Conservation (phyloP, 352 stramenopile genomes). For the Thalassiosira sp. region DNA sequence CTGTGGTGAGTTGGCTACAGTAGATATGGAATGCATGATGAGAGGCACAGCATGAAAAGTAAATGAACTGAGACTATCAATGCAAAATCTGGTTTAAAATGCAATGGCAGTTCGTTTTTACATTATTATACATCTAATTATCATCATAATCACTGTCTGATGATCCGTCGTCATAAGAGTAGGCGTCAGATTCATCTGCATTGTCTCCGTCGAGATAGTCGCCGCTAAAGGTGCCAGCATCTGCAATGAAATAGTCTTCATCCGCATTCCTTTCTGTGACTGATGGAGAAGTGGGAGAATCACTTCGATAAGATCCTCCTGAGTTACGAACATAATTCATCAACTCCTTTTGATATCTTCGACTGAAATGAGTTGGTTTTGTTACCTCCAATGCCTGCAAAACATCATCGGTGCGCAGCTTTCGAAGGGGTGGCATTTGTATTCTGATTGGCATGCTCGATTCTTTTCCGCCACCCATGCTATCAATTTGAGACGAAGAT, state of each 20-base stretch:
- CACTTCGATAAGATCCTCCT: slow-evolving; percentile 16
- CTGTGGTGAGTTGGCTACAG: too few relatives aligned
- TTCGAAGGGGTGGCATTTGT: slow-evolving; percentile 42
- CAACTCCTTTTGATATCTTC: slow-evolving; percentile 48
- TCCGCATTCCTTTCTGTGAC: slow-evolving; percentile 6
- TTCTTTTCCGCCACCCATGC: background rate
- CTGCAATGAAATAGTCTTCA: slow-evolving; percentile 21
- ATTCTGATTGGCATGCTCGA: background rate
- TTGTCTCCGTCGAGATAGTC: slow-evolving; percentile 19
- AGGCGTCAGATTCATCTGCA: slow-evolving; percentile 28
- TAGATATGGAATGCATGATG: too few relatives aligned
- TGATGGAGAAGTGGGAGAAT: slow-evolving; percentile 10
- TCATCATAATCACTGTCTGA: slow-evolving; percentile 45
- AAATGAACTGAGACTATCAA: background rate
- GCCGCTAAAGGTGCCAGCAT: slow-evolving; percentile 8
- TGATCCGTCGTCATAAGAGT: slow-evolving; percentile 37
- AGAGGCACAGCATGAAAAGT: background rate
- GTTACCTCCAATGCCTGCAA: slow-evolving; percentile 41
- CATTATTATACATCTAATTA: background rate
- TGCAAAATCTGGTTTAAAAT: background rate
- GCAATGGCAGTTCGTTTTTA: slow-evolving; percentile 6
- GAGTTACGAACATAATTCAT: slow-evolving; percentile 44
- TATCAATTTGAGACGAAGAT: slow-evolving; percentile 4
- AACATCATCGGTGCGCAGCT: slow-evolving; percentile 57
- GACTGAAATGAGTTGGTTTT: slow-evolving; percentile 54